Evolutionary conservation across 2,329 filamentous ascomycete species (phyloP).

Genomic region (Zymoseptoria brevis): DNA sequence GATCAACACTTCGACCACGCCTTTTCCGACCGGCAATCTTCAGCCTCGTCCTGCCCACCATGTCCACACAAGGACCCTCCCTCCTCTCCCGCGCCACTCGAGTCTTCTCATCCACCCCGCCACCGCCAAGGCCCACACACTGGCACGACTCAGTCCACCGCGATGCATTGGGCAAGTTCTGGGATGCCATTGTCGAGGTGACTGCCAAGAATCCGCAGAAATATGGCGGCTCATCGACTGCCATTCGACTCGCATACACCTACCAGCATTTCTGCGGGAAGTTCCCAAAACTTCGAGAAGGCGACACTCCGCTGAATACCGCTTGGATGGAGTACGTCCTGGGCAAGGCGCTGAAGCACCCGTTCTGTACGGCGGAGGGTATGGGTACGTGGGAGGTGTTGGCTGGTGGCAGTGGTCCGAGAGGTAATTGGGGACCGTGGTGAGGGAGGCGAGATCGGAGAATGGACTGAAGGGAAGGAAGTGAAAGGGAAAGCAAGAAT

Average conservation of each 20-base stretch:
- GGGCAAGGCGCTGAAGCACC: conserved; percentile 16
- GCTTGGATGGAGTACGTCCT: conserved; percentile 25
- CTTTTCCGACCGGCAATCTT: background rate
- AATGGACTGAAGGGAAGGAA: background rate
- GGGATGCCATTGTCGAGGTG: conserved; percentile 19
- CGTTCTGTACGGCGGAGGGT: conserved; percentile 19
- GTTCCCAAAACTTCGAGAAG: conserved; percentile 21
- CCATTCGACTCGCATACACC: conserved; percentile 4
- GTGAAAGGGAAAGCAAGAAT: background rate
- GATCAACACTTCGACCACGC: background rate
- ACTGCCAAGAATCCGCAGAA: conserved; percentile 9
- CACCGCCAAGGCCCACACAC: conserved; percentile 19
- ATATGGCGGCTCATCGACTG: background rate
- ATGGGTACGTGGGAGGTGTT: conserved; percentile 25
- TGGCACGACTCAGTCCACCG: conserved; percentile 22
- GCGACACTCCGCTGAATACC: conserved; percentile 10
- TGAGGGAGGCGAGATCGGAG: conserved; percentile 4
- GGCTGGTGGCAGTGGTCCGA: conserved; percentile 15
- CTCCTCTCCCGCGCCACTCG: conserved; percentile 19
- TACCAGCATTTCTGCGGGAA: conserved; percentile 11
- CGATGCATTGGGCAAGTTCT: conserved; percentile 16
- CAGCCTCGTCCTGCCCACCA: conserved; percentile 1
- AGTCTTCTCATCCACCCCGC: conserved; percentile 7
- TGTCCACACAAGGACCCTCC: conserved; percentile 5
- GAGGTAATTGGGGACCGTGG: conserved; percentile 25